A percentile compares a stretch with the other conserved stretches of the same genome.
These are phyloP conservation scores for Teunomyces funiuensis DNA, from an alignment of 805 yeast genomes.

Conservation along the genomic window DNA sequence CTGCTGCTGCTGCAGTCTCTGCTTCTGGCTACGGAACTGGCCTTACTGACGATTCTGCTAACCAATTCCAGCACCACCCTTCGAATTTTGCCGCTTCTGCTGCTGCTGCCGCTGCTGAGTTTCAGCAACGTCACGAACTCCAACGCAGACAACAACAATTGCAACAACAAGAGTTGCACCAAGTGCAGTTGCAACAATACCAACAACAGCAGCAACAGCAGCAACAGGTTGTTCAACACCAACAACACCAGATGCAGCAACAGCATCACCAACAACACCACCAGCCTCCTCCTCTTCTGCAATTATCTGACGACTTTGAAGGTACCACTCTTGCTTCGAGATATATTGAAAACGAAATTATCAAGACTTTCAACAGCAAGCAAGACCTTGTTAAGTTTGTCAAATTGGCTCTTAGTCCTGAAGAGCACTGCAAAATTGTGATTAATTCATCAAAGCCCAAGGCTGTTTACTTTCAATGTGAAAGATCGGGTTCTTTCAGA, in stretches of 20 bases:
- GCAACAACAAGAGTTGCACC: constrained; percentile 19
- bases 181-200: constrained; percentile 14
- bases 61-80: constrained; percentile 14
- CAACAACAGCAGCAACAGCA: constrained; percentile 13
- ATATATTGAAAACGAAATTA: constrained; percentile 15
- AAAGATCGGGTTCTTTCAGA: constrained; percentile 44
- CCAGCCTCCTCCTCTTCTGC: constrained; percentile 10
- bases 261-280: constrained; percentile 13
- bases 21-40: constrained; percentile 11
- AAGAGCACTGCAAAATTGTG: constrained; percentile 42
- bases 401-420: constrained; percentile 36
- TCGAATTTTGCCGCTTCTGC: constrained; percentile 12
- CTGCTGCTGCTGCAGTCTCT: constrained; percentile 15
- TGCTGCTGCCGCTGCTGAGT: constrained; percentile 16
- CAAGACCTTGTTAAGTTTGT: constrained; percentile 28
- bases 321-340: constrained; percentile 15
- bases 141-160: constrained; percentile 18
- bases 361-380: constrained; percentile 16
- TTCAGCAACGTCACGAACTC: constrained; percentile 21
- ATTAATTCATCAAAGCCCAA: constrained; percentile 48
- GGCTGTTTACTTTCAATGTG: constrained; percentile 49
- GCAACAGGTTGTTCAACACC: constrained; percentile 13
- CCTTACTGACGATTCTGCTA: constrained; percentile 9
- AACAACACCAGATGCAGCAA: constrained; percentile 13
- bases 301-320: constrained; percentile 12